These are phyloP conservation scores for Cytospora piceicola DNA, from an alignment of 2,329 filamentous ascomycete species.

Conservation along the genomic window DNA sequence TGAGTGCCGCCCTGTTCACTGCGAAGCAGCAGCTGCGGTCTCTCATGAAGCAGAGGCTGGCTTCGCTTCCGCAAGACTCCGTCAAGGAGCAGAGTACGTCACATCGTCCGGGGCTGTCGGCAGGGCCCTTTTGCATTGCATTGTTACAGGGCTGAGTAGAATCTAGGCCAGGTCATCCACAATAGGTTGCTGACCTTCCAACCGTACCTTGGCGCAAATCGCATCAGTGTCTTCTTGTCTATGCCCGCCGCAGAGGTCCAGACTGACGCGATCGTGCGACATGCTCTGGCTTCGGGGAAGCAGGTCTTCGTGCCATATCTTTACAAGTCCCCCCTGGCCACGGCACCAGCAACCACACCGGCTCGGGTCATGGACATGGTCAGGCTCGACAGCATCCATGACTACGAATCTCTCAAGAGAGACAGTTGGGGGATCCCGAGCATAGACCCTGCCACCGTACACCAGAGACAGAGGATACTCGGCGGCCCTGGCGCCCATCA, in stretches of 20 bases:
- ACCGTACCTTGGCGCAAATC: conserved; percentile 74
- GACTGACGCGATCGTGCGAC: conserved; percentile 78
- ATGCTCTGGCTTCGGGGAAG: conserved; percentile 79
- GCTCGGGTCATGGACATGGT: conserved; percentile 91
- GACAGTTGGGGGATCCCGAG: conserved; percentile 98
- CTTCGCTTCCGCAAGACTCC: conserved; percentile 62
- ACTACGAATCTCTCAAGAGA: conserved; percentile 75
- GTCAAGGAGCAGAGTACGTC: conserved; percentile 71
- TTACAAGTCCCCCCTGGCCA: conserved; percentile 59
- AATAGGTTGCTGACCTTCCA: conserved; percentile 67
- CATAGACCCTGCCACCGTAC: conserved; percentile 67
- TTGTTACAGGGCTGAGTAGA: conserved; percentile 24
- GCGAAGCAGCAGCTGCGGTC: conserved; percentile 78
- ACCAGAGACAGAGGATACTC: conserved; percentile 72
- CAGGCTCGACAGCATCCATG: conserved; percentile 69
- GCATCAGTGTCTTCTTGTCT: conserved; percentile 86
- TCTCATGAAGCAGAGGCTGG: conserved; percentile 69
- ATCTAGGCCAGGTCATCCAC: conserved; percentile 66
- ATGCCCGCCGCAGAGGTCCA: conserved; percentile 90
- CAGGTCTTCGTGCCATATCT: conserved; percentile 91
- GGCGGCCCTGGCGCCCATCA: conserved; percentile 58
- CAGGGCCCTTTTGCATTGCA: conserved; percentile 22
- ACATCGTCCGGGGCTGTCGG: conserved; percentile 39
- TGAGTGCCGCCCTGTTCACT: conserved; percentile 59
- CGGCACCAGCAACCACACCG: conserved; percentile 56